Evolutionary conservation across 1,284 basidiomycete species (phyloP).

Genomic region (Cutaneotrichosporon cutaneum): DNA sequence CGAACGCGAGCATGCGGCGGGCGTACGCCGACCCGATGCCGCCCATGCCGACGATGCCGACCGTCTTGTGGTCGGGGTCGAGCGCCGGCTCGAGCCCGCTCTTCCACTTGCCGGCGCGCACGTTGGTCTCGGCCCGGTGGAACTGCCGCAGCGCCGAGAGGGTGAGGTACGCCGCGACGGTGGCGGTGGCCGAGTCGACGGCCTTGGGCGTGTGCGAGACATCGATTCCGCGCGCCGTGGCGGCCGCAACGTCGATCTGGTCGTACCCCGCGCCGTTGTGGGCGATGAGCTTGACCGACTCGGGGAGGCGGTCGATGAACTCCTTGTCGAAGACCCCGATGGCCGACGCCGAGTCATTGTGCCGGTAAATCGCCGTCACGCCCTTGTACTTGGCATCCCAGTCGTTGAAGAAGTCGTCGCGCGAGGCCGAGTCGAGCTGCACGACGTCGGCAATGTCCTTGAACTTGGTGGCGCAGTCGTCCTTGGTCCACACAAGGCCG

Average conservation of each 20-base stretch:
- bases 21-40: conserved; percentile 68
- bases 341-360: conserved; percentile 48
- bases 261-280: conserved; percentile 94
- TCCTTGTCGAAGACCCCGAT: conserved; percentile 79
- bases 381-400: conserved; percentile 71
- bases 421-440: conserved; percentile 63
- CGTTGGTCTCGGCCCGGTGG: conserved; percentile 67
- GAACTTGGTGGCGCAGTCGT: conserved; percentile 68
- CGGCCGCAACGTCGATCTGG: conserved; percentile 73
- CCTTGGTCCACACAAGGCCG: conserved; percentile 73
- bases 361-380: conserved; percentile 74
- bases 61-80: conserved; percentile 73
- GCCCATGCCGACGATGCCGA: conserved; percentile 85
- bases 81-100: conserved; percentile 59
- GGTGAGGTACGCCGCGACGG: conserved; percentile 79
- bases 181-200: conserved; percentile 88
- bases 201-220: conserved; percentile 90
- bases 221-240: conserved; percentile 70
- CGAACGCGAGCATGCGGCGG: conserved; percentile 51
- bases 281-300: conserved; percentile 75
- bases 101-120: conserved; percentile 63
- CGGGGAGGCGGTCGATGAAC: conserved; percentile 66
- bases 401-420: conserved; percentile 67
- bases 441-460: conserved; percentile 69
- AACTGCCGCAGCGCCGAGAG: conserved; percentile 81